phyloP scores from a whole-genome alignment of 768 basidiomycete genomes.

The Lentinula sp. region DNA sequence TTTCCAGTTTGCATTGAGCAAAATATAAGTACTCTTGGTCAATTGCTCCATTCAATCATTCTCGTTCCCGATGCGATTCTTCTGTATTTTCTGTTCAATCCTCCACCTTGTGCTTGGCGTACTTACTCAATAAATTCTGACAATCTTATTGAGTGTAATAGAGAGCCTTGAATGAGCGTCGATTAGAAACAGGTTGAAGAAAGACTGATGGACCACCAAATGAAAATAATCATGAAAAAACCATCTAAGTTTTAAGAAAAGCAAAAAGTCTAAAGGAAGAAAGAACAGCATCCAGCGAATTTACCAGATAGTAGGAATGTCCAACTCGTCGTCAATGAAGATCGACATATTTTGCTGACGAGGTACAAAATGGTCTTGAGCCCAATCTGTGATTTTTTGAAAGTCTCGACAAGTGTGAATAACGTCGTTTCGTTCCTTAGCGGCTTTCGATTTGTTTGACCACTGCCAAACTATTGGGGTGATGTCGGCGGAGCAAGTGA shows the following conservation, averaged over 20 bases:
- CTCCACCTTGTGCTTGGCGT: too few relatives aligned
- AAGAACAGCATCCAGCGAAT: not conserved
- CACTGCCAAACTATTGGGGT: conserved; percentile 20
- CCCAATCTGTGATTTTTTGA: conserved; percentile 4
- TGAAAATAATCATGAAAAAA: too few relatives aligned
- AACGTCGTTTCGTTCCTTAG: conserved; percentile 15
- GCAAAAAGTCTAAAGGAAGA: not conserved
- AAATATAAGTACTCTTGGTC: too few relatives aligned
- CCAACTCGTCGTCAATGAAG: conserved; percentile 14
- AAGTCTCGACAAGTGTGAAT: conserved; percentile 17
- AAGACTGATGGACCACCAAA: too few relatives aligned
- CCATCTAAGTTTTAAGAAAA: too few relatives aligned
- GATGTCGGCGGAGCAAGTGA: conserved; percentile 18
- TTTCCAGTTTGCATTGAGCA: too few relatives aligned
- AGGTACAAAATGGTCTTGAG: conserved; percentile 2
- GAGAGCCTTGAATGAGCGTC: not conserved
- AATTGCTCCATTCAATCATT: too few relatives aligned
- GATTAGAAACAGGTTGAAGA: not conserved
- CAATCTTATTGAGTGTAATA: too few relatives aligned
- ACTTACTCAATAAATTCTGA: too few relatives aligned
- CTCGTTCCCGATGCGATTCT: too few relatives aligned
- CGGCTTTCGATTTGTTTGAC: conserved; percentile 14
- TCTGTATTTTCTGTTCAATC: too few relatives aligned
- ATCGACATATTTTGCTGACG: conserved; percentile 14
- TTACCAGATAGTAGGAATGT: not conserved